These are phyloP conservation scores for Sugiyamaella grinbergsii DNA, from an alignment of 1,139 yeast genomes.

Conservation along the genomic window DNA sequence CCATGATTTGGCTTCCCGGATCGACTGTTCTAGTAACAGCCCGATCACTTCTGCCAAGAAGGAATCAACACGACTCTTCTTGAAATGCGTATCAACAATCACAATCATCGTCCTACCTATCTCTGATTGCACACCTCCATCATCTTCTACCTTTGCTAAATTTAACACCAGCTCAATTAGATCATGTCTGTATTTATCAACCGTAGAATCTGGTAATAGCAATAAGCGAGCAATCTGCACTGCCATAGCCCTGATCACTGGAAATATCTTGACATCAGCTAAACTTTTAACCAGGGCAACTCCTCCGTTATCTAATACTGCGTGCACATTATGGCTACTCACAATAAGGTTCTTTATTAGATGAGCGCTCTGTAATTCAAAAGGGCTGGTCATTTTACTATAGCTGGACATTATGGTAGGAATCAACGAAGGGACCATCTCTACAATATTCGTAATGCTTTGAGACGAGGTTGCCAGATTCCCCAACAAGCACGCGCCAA, in stretches of 20 bases:
- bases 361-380: conserved; percentile 36
- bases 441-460: conserved; percentile 23
- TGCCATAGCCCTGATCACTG: conserved; percentile 26
- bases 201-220: conserved; percentile 14
- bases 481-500: conserved; percentile 33
- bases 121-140: conserved; percentile 22
- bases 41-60: not conserved
- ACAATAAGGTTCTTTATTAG: conserved; percentile 31
- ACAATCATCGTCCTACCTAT: conserved; percentile 26
- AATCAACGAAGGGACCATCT: conserved; percentile 23
- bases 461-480: conserved; percentile 28
- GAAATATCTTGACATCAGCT: conserved; percentile 27
- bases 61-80: not conserved
- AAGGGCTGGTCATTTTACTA: conserved; percentile 23
- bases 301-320: conserved; percentile 25
- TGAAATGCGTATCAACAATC: conserved; percentile 20
- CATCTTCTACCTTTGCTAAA: conserved; percentile 12
- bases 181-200: not conserved
- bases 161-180: conserved; percentile 1
- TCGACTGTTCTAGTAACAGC: conserved; percentile 9
- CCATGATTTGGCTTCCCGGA: not conserved
- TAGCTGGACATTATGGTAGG: conserved; percentile 18
- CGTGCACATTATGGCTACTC: conserved; percentile 8
- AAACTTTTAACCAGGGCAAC: conserved; percentile 28
- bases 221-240: conserved; percentile 27